Evolutionary conservation across 2,329 filamentous ascomycete species (phyloP).

Genomic region (Cladosporium phlei): DNA sequence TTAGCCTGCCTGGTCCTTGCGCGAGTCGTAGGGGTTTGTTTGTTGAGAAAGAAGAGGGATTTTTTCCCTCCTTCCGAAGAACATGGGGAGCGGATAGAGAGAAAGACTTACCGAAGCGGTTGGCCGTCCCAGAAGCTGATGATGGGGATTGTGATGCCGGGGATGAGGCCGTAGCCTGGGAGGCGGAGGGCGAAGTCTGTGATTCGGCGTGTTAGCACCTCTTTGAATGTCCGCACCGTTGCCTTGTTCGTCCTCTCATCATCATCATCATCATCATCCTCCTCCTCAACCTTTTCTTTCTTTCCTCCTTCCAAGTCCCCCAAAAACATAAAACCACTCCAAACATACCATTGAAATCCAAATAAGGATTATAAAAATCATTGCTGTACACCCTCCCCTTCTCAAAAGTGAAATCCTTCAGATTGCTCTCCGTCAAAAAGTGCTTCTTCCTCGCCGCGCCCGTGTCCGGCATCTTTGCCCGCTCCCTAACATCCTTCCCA

Average conservation of each 20-base stretch:
- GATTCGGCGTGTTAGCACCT: not conserved
- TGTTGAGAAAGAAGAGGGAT: not conserved
- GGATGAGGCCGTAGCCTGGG: constrained; percentile 50
- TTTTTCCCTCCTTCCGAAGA: too few species aligned
- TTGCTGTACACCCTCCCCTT: constrained; percentile 56
- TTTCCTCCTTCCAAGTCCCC: too few species aligned
- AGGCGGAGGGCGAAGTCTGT: constrained; percentile 63
- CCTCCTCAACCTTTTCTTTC: too few species aligned
- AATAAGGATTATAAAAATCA: constrained; percentile 86
- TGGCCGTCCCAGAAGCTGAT: constrained; percentile 79
- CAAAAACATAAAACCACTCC: not conserved
- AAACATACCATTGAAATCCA: constrained; percentile 69
- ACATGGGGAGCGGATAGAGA: constrained; percentile 1
- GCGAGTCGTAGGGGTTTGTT: not conserved
- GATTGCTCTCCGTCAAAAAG: constrained; percentile 54
- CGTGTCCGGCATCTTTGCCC: constrained; percentile 37
- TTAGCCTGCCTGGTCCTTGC: constrained; percentile 14
- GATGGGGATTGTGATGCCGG: constrained; percentile 67
- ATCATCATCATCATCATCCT: too few species aligned
- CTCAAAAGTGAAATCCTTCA: constrained; percentile 58
- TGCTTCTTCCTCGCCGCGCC: constrained; percentile 52
- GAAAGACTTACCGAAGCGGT: constrained; percentile 60
- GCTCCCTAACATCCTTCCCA: constrained; percentile 38
- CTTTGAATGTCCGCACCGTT: too few species aligned
- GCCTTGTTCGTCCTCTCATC: too few species aligned